Conservation (phyloP, 2,329 filamentous ascomycete genomes). For the Venturia aucupariae region DNA sequence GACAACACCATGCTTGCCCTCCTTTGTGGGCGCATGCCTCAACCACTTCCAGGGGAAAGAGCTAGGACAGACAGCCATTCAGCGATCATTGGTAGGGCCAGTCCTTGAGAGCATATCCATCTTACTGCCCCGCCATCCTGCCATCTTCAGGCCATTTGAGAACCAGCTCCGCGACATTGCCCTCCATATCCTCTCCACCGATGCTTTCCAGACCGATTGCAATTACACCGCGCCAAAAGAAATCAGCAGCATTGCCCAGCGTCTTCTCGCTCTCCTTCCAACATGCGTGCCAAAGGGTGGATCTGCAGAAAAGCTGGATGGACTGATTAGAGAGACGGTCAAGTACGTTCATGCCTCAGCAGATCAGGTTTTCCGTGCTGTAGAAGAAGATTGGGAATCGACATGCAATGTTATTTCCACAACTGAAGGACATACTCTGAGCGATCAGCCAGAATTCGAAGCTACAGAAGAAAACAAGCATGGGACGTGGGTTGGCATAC, state of each 20-base stretch:
- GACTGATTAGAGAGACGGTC: conserved; percentile 37
- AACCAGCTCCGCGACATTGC: conserved; percentile 57
- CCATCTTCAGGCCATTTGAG: conserved; percentile 69
- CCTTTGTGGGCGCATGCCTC: conserved; percentile 65
- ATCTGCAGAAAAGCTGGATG: conserved; percentile 52
- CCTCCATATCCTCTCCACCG: conserved; percentile 51
- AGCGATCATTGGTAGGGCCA: conserved; percentile 21
- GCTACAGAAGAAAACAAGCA: conserved; percentile 37
- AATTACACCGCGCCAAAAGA: conserved; percentile 38
- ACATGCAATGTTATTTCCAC: conserved; percentile 35
- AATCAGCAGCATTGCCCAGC: conserved; percentile 50
- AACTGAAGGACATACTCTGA: conserved; percentile 26
- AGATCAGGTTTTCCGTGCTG: conserved; percentile 67
- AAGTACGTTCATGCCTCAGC: conserved; percentile 59
- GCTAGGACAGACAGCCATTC: conserved; percentile 19
- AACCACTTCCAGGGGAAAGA: conserved; percentile 44
- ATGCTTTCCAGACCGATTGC: conserved; percentile 39
- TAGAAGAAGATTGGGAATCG: conserved; percentile 76
- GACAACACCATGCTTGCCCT: conserved; percentile 69
- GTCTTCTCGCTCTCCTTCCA: conserved; percentile 61
- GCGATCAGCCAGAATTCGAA: conserved; percentile 22
- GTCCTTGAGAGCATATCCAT: conserved; percentile 63
- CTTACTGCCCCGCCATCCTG: conserved; percentile 70
- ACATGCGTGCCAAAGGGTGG: conserved; percentile 74
- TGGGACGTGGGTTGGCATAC: conserved; percentile 65